phyloP scores from a whole-genome alignment of 2,329 filamentous ascomycete species.

The Fusarium sp. region DNA sequence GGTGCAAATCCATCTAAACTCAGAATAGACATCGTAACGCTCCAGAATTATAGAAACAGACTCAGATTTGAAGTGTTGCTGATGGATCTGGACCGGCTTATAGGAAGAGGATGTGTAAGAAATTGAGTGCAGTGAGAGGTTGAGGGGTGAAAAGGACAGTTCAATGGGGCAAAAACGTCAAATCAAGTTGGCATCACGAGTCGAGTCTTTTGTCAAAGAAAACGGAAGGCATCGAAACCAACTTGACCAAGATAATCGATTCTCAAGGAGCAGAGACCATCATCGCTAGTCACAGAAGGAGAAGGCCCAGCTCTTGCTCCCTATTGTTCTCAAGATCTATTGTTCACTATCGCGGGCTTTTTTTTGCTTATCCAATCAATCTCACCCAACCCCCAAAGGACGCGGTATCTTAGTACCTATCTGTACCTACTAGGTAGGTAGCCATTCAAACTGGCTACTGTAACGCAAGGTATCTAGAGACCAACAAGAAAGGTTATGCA shows the following conservation, averaged over 20 bases:
- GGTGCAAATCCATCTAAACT: slow-evolving; percentile 35
- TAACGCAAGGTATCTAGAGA: background rate
- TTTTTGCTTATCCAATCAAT: slow-evolving; percentile 13
- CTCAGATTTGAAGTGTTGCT: background rate
- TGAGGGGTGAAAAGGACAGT: slow-evolving; percentile 10
- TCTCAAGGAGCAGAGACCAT: slow-evolving; percentile 17
- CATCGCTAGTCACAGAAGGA: slow-evolving; percentile 30
- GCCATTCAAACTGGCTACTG: background rate
- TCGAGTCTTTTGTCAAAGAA: slow-evolving; percentile 14
- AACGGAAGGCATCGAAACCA: slow-evolving; percentile 11
- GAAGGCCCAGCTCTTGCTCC: background rate
- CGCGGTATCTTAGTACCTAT: background rate
- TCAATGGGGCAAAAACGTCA: slow-evolving; percentile 15
- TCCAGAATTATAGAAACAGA: background rate
- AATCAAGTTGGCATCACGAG: slow-evolving; percentile 13
- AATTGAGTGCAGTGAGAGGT: background rate
- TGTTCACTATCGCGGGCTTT: slow-evolving; percentile 12
- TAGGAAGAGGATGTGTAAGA: background rate
- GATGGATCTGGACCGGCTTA: background rate
- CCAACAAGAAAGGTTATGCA: slow-evolving; percentile 21
- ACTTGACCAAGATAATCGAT: background rate
- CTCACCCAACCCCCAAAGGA: background rate
- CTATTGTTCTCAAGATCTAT: slow-evolving; percentile 23
- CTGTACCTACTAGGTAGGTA: background rate
- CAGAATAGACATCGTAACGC: slow-evolving; percentile 12